phyloP scores from a whole-genome alignment of 2,329 filamentous ascomycete genomes.

The Scedosporium dehoogii region DNA sequence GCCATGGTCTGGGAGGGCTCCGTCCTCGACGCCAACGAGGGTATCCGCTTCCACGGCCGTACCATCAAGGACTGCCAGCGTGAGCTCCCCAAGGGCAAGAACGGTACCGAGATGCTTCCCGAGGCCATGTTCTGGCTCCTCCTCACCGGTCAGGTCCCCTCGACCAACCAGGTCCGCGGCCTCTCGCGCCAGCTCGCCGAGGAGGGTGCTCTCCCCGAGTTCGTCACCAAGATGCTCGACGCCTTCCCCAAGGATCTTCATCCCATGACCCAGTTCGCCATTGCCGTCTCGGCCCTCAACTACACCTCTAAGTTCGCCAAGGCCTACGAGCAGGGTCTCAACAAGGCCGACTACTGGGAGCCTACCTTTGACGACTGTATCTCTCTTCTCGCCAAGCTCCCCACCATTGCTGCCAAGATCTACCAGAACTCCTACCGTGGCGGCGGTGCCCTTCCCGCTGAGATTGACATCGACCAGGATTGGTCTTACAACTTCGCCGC shows the following conservation, averaged over 20 bases:
- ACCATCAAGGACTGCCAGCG: slow-evolving; percentile 98
- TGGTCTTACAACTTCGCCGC: slow-evolving; percentile 99
- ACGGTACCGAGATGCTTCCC: slow-evolving; percentile 92
- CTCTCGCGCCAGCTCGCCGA: slow-evolving; percentile 83
- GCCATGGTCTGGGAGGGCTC: slow-evolving; percentile 99
- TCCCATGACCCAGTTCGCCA: slow-evolving; percentile 97
- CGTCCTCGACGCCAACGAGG: slow-evolving; percentile 91
- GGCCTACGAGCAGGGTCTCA: slow-evolving; percentile 80
- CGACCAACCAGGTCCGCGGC: slow-evolving; percentile 66
- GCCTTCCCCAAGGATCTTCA: slow-evolving; percentile 83
- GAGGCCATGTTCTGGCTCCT: slow-evolving; percentile 99
- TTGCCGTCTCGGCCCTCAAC: slow-evolving; percentile 91
- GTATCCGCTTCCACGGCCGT: slow-evolving; percentile 94
- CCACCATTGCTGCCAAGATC: slow-evolving; percentile 93
- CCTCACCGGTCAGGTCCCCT: slow-evolving; percentile 84
- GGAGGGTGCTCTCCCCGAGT: slow-evolving; percentile 71
- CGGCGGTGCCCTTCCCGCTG: slow-evolving; percentile 60
- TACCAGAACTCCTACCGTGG: slow-evolving; percentile 86
- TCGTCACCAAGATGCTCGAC: slow-evolving; percentile 81
- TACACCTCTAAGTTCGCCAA: slow-evolving; percentile 90
- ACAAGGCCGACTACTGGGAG: slow-evolving; percentile 98
- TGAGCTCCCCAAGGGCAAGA: slow-evolving; percentile 82
- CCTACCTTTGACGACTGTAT: slow-evolving; percentile 94
- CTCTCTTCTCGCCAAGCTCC: slow-evolving; percentile 87
- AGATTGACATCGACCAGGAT: slow-evolving; percentile 77